Evolutionary conservation across 192 early-diverging fungal species (phyloP), one percentile per base, ranked within the genome.

Genomic region (Coemansia sp.): DNA sequence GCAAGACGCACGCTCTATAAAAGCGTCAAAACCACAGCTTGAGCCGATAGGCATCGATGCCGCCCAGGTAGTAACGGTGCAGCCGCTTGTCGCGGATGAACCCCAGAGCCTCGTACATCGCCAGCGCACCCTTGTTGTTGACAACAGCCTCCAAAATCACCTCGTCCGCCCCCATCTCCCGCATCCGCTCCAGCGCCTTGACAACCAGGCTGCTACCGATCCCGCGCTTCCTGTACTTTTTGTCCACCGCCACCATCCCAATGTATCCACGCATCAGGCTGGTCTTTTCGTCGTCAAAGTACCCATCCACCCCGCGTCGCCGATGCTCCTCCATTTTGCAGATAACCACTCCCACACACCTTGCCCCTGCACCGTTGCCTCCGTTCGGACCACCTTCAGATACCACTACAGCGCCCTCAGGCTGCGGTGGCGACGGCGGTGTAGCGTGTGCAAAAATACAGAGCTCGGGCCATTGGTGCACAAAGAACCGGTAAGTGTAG

Each of bases 401-500:
- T 7, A 41, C 51, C 18, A 22, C 40, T 11, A 23, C 40, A n/a
- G n/a, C n/a, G n/a, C n/a, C n/a, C n/a, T n/a, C n/a, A n/a, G n/a
- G n/a, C n/a, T n/a, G n/a, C n/a, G n/a, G n/a, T n/a, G n/a, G n/a
- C n/a, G n/a, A n/a, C n/a, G n/a, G n/a, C n/a, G n/a, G n/a, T n/a
- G n/a, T n/a, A 22, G 19, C 23, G 55, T 84, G 83, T 33, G 83
- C 82, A 1, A 95, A 73, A 46, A 93, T 87, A 39, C 88, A 94
- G 5, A 94, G 87, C 24, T 87, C 64, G 6, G 94, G 94, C 92
- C 91, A 94, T 30, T 87, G 87, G 46, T 91, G 86, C 4, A 98
- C 80, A 58, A 98, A 98, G 60, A 91, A 98, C 26, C 95, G 86
- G 70, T 97, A 98, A 1, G 95, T 97, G 64, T 94, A 98, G 35